phyloP scores from a whole-genome alignment of 1,139 yeast species.

The Yamadazyma songkhlaensis region DNA sequence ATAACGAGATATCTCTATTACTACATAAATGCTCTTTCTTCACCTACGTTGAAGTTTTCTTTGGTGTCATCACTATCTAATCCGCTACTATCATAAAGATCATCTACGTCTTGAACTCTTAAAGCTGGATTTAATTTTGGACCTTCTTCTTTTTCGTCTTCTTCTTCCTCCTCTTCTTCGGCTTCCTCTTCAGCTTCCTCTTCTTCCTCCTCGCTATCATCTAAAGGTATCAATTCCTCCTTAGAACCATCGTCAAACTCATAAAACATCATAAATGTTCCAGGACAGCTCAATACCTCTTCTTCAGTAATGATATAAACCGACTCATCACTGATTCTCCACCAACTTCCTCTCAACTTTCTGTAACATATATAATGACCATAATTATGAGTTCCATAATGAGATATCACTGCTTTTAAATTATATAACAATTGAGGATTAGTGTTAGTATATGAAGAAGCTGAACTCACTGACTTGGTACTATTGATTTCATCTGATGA shows the following conservation, averaged over 20 bases:
- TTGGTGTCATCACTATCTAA: constrained; percentile 7
- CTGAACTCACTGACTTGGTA: constrained; percentile 11
- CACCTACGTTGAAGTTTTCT: constrained; percentile 17
- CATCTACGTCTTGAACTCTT: constrained; percentile 13
- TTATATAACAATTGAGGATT: constrained; percentile 53
- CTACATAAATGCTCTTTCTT: constrained; percentile 20
- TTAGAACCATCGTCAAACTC: constrained; percentile 50
- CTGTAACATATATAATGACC: constrained; percentile 93
- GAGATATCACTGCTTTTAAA: constrained; percentile 82
- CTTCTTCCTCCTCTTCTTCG: constrained; percentile 1
- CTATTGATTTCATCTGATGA: constrained; percentile 15
- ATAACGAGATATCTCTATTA: too few relatives aligned
- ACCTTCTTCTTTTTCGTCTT: constrained; percentile 18
- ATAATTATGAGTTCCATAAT: constrained; percentile 91
- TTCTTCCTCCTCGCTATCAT: constrained; percentile 31
- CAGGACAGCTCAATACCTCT: constrained; percentile 78
- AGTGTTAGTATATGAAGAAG: constrained; percentile 11
- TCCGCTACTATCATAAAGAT: constrained; percentile 14
- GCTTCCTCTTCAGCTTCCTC: constrained; percentile 13
- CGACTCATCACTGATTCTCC: constrained; percentile 90
- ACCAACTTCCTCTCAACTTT: constrained; percentile 80
- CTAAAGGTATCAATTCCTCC: constrained; percentile 30
- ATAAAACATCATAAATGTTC: constrained; percentile 90
- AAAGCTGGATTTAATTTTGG: constrained; percentile 5
- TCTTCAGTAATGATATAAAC: constrained; percentile 76